Evolutionary conservation across 1,284 basidiomycete genomes (phyloP).

Genomic region (Cryptococcus maquisensis): DNA sequence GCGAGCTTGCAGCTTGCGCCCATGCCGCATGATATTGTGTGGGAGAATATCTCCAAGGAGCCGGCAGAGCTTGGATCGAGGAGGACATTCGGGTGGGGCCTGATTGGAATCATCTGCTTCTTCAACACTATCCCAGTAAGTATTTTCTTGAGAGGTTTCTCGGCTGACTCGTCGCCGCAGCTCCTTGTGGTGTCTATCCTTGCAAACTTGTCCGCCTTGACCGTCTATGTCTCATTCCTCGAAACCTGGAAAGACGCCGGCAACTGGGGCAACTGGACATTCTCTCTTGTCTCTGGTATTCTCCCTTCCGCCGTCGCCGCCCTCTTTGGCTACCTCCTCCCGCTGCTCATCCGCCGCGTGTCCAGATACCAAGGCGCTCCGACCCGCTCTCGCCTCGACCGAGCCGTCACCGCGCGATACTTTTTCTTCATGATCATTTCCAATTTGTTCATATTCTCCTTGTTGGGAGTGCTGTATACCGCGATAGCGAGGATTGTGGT

Average conservation of each 20-base stretch:
- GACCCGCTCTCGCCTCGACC: slow-evolving; percentile 73
- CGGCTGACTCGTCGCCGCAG: slow-evolving; percentile 6
- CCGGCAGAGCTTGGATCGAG: slow-evolving; percentile 63
- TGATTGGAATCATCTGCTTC: slow-evolving; percentile 72
- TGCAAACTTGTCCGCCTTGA: slow-evolving; percentile 48
- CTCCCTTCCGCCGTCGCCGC: slow-evolving; percentile 81
- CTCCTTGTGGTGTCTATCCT: slow-evolving; percentile 40
- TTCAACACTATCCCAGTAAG: slow-evolving; percentile 78
- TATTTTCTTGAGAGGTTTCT: not conserved
- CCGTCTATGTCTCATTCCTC: slow-evolving; percentile 67
- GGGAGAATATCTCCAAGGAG: slow-evolving; percentile 78
- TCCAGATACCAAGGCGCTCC: slow-evolving; percentile 62
- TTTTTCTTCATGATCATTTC: slow-evolving; percentile 82
- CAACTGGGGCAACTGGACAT: slow-evolving; percentile 52
- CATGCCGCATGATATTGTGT: slow-evolving; percentile 56
- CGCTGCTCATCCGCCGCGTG: slow-evolving; percentile 79
- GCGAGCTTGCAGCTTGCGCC: slow-evolving; percentile 41
- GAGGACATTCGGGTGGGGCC: slow-evolving; percentile 66
- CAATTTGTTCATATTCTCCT: slow-evolving; percentile 76
- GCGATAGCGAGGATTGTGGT: slow-evolving; percentile 61
- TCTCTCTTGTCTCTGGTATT: slow-evolving; percentile 78
- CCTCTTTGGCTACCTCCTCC: slow-evolving; percentile 69
- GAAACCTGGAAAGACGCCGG: slow-evolving; percentile 62
- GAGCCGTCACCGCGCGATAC: slow-evolving; percentile 83
- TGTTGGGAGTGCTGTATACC: slow-evolving; percentile 85